Percentiles rank a stretch among this genome's conserved stretches.
Evolutionary conservation across 345 rosid species (phyloP).

Genomic region (Anacardium occidentale): DNA sequence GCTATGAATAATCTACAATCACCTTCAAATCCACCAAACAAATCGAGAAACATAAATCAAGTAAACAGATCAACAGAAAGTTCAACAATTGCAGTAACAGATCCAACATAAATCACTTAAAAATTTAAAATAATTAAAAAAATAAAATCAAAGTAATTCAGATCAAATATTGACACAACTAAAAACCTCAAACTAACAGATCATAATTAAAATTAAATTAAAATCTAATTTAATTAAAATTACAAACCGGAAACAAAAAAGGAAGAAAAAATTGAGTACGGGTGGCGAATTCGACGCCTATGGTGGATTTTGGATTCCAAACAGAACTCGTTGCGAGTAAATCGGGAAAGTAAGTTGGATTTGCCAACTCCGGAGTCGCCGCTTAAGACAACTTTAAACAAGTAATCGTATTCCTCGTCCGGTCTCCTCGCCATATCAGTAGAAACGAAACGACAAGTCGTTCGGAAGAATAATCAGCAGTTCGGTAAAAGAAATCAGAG

Average conservation of each 20-base stretch:
- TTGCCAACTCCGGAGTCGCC: slow-evolving; percentile 97
- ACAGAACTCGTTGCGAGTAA: slow-evolving; percentile 95
- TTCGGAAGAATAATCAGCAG: not conserved
- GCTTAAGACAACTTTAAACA: slow-evolving; percentile 87
- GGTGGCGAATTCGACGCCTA: slow-evolving; percentile 96
- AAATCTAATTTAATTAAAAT: not conserved
- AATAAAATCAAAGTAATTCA: not conserved
- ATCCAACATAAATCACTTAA: not conserved
- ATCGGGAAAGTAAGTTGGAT: slow-evolving; percentile 90
- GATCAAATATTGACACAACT: not conserved
- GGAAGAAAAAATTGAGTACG: slow-evolving; percentile 47
- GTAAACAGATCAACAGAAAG: not conserved
- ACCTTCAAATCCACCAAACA: not conserved
- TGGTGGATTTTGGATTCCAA: slow-evolving; percentile 93
- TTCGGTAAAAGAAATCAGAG: not conserved
- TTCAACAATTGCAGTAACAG: not conserved
- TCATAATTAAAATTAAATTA: not conserved
- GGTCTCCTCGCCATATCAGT: slow-evolving; percentile 71
- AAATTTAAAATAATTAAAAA: too few relatives aligned
- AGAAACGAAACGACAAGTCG: not conserved
- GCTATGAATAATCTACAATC: not conserved
- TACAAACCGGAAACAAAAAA: too few relatives aligned
- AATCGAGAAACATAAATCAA: not conserved
- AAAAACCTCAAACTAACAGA: too few relatives aligned
- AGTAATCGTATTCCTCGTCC: slow-evolving; percentile 92